These are phyloP conservation scores for Monascus purpureus DNA, from an alignment of 495 filamentous ascomycete species.

Conservation along the genomic window DNA sequence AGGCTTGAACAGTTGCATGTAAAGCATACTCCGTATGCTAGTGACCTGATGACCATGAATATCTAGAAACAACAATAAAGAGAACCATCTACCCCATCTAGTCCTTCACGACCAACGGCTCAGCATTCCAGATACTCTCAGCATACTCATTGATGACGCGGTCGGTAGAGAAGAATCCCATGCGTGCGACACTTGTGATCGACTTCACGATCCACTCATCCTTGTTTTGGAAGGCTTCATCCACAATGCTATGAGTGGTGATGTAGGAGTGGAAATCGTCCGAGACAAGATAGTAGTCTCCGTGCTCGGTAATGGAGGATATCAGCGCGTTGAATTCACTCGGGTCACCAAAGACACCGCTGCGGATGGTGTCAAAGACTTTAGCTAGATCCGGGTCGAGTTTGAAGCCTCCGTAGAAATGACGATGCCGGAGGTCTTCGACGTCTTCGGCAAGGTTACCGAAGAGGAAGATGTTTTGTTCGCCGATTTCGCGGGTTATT, in stretches of 20 bases:
- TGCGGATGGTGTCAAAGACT: conserved; percentile 74
- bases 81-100: too few relatives aligned
- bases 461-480: conserved; percentile 97
- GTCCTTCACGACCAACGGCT: conserved; percentile 44
- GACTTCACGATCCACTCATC: conserved; percentile 84
- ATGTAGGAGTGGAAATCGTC: conserved; percentile 94
- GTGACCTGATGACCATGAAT: too few relatives aligned
- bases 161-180: conserved; percentile 96
- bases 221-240: conserved; percentile 79
- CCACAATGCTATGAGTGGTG: conserved; percentile 77
- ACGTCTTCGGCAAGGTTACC: conserved; percentile 94
- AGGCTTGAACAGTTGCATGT: too few relatives aligned
- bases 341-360: conserved; percentile 62
- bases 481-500: conserved; percentile 92
- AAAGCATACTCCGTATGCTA: too few relatives aligned
- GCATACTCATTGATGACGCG: conserved; percentile 98
- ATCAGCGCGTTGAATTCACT: conserved; percentile 65
- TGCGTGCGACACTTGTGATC: conserved; percentile 73
- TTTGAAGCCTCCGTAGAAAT: conserved; percentile 65
- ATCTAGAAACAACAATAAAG: too few relatives aligned
- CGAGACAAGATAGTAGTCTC: conserved; percentile 93
- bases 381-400: conserved; percentile 60
- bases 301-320: conserved; percentile 73
- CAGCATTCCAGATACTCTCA: conserved; percentile 90
- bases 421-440: conserved; percentile 84